Conservation (phyloP, 306 rosid genomes). For the Quercus rubra region DNA sequence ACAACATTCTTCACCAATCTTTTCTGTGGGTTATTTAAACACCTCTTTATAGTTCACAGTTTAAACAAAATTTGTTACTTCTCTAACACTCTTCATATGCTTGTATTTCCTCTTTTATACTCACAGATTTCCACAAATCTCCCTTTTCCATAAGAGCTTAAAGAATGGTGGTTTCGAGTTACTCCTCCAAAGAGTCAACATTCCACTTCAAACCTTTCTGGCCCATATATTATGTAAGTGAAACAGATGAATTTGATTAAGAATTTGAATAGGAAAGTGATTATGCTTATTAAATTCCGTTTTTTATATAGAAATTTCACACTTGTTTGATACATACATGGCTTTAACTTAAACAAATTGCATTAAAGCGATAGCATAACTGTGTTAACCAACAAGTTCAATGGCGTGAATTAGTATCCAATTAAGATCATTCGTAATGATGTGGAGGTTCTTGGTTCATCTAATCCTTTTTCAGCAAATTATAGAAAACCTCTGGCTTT, state of each 20-base stretch:
- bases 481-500: conserved; percentile 65
- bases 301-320: neutral
- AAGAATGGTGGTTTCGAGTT: neutral
- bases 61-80: too few relatives aligned
- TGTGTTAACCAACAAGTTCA: neutral
- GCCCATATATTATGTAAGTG: neutral
- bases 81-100: too few relatives aligned
- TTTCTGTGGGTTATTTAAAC: too few relatives aligned
- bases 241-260: neutral
- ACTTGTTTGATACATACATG: too few relatives aligned
- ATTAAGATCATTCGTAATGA: neutral
- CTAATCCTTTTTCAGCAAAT: conserved; percentile 42
- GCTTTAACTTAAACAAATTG: neutral
- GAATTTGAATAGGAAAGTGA: neutral
- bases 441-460: neutral
- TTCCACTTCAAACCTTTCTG: too few relatives aligned
- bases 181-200: too few relatives aligned
- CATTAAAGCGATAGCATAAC: neutral
- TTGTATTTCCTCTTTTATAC: too few relatives aligned
- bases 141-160: neutral
- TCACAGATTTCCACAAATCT: too few relatives aligned
- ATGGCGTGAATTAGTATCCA: neutral
- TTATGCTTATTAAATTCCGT: neutral
- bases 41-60: too few relatives aligned
- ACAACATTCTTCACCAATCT: too few relatives aligned